Conservation (phyloP, 352 stramenopile genomes). For the Elongisporangium senticosum region DNA sequence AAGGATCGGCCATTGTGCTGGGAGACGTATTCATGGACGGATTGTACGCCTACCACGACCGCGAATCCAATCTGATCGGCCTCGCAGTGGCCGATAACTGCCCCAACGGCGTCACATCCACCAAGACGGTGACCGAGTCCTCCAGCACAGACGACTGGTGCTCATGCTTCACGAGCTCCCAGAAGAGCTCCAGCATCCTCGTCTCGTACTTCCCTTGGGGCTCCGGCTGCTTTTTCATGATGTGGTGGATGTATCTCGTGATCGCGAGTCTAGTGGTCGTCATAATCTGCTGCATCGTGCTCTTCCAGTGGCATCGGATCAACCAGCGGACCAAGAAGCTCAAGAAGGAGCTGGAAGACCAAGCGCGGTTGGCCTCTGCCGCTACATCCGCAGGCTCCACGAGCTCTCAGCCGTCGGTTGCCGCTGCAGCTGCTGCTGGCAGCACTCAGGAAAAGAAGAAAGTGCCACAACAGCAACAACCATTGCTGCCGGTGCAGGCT, state of each 20-base stretch:
- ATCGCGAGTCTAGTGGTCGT: slow-evolving; percentile 51
- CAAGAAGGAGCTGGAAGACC: slow-evolving; percentile 19
- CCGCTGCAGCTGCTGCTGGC: slow-evolving; percentile 3
- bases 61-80: slow-evolving; percentile 37
- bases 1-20: slow-evolving; percentile 61
- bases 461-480: slow-evolving; percentile 6
- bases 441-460: slow-evolving; percentile 11
- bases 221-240: slow-evolving; percentile 72
- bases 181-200: slow-evolving; percentile 55
- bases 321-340: slow-evolving; percentile 38
- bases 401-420: background rate
- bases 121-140: slow-evolving; percentile 60
- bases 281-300: slow-evolving; percentile 44
- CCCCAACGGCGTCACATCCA: slow-evolving; percentile 64
- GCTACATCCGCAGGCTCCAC: background rate
- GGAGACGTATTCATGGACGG: slow-evolving; percentile 86
- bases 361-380: slow-evolving; percentile 6
- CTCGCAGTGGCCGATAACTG: slow-evolving; percentile 73
- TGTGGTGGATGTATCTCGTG: slow-evolving; percentile 85
- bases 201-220: slow-evolving; percentile 57
- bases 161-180: slow-evolving; percentile 58
- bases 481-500: background rate
- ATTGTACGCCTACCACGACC: slow-evolving; percentile 73
- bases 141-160: slow-evolving; percentile 48
- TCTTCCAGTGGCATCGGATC: slow-evolving; percentile 56